Evolutionary conservation across 202 grass and related monocot species (phyloP).

Genomic region (Setaria viridis): DNA sequence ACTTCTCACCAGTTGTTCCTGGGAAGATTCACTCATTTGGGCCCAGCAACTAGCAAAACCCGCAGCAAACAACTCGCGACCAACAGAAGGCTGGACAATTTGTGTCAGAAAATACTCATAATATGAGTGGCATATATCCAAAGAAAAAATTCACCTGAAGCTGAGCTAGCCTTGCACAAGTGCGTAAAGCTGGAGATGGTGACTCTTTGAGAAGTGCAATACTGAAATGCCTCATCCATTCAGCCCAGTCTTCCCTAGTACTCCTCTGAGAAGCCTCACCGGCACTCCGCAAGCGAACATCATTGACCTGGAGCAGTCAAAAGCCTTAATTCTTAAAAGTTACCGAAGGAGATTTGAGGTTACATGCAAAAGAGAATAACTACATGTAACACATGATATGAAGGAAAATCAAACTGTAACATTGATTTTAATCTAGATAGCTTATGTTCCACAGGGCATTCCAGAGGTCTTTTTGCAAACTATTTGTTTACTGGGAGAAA

Average conservation of each 20-base stretch:
- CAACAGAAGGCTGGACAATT: slow-evolving; percentile 88
- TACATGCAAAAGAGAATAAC: not conserved
- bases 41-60: slow-evolving; percentile 99
- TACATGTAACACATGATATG: slow-evolving; percentile 17
- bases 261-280: slow-evolving; percentile 98
- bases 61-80: slow-evolving; percentile 92
- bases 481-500: slow-evolving; percentile 4
- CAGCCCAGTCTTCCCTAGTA: slow-evolving; percentile 98
- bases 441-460: slow-evolving; percentile 4
- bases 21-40: slow-evolving; percentile 92
- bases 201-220: slow-evolving; percentile 98
- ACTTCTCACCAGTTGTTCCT: slow-evolving; percentile 96
- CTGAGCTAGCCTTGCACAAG: slow-evolving; percentile 93
- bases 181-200: slow-evolving; percentile 94
- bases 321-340: slow-evolving; percentile 30
- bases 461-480: not conserved
- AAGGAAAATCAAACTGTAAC: slow-evolving; percentile 3
- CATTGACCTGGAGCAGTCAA: slow-evolving; percentile 73
- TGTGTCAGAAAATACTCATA: slow-evolving; percentile 52
- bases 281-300: slow-evolving; percentile 86
- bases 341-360: not conserved
- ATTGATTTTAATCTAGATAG: slow-evolving; percentile 1
- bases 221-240: slow-evolving; percentile 99
- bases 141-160: slow-evolving; percentile 68
- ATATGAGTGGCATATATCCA: slow-evolving; percentile 36